Conservation (phyloP, 805 yeast species). For the Pichia rugopelliculosa region DNA sequence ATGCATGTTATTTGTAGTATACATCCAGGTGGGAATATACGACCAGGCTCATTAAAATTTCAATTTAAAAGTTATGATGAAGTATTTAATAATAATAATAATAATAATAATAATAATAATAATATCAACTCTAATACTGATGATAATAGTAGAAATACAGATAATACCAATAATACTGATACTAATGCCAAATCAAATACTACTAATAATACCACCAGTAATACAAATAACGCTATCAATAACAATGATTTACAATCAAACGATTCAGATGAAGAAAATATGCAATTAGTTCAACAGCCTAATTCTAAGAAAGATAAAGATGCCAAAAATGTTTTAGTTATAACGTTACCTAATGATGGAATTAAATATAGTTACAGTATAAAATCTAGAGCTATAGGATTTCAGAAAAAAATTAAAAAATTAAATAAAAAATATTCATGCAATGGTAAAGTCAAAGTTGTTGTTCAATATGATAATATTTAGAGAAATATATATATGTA, state of each 20-base stretch:
- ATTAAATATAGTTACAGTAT: slow-evolving; percentile 54
- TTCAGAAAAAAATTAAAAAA: slow-evolving; percentile 56
- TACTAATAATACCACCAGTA: too few species aligned
- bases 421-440: slow-evolving; percentile 38
- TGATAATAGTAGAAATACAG: too few species aligned
- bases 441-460: slow-evolving; percentile 44
- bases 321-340: slow-evolving; percentile 24
- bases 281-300: neutral
- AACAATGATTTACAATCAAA: too few species aligned
- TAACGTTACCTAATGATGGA: slow-evolving; percentile 40
- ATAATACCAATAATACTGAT: too few species aligned
- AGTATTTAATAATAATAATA: slow-evolving; percentile 12
- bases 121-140: too few species aligned
- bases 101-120: too few species aligned
- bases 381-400: slow-evolving; percentile 47
- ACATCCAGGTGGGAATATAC: slow-evolving; percentile 72
- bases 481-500: neutral
- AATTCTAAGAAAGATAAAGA: slow-evolving; percentile 1
- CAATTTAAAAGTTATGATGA: slow-evolving; percentile 26
- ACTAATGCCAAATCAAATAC: too few species aligned
- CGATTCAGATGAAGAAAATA: slow-evolving; percentile 12
- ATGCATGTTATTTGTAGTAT: slow-evolving; percentile 77
- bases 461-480: slow-evolving; percentile 35
- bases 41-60: slow-evolving; percentile 50
- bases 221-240: too few species aligned